A percentile compares a stretch with the other conserved stretches of the same genome.
phyloP scores from a whole-genome alignment of 345 rosid genomes.

The Acer campestre region DNA sequence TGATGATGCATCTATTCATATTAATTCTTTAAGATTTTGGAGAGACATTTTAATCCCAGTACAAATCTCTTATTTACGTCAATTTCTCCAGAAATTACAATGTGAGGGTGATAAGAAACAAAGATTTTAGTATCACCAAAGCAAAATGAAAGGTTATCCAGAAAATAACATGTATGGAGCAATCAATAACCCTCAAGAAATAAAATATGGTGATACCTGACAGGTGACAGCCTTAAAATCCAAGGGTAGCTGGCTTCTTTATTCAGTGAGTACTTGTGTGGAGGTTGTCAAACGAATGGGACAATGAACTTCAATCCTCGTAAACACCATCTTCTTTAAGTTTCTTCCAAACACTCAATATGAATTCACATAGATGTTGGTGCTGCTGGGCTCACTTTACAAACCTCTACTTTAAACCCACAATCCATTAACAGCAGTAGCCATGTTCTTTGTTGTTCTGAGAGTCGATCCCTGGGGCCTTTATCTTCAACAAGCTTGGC shows the following conservation, averaged over 20 bases:
- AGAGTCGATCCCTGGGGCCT: constrained; percentile 78
- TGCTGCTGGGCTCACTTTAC: constrained; percentile 57
- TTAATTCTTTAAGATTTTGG: no score
- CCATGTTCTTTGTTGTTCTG: constrained; percentile 95
- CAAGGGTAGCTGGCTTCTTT: background rate
- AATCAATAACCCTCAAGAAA: no score
- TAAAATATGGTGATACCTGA: no score
- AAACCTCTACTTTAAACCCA: constrained; percentile 81
- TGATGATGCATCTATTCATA: background rate
- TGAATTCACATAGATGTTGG: constrained; percentile 13
- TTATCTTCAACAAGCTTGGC: constrained; percentile 97
- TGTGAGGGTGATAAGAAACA: no score
- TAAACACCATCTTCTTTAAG: background rate
- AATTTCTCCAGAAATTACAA: no score
- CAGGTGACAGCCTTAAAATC: background rate
- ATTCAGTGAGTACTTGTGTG: background rate
- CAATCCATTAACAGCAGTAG: constrained; percentile 76
- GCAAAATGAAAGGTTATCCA: no score
- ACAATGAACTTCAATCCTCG: background rate
- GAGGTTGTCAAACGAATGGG: constrained; percentile 1
- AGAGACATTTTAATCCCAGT: no score
- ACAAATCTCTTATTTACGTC: no score
- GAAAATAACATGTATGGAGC: no score
- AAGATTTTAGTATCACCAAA: no score
- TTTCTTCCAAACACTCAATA: background rate